phyloP scores from a whole-genome alignment of 129 eudicot genomes.

The Chrysanthemum seticuspe region DNA sequence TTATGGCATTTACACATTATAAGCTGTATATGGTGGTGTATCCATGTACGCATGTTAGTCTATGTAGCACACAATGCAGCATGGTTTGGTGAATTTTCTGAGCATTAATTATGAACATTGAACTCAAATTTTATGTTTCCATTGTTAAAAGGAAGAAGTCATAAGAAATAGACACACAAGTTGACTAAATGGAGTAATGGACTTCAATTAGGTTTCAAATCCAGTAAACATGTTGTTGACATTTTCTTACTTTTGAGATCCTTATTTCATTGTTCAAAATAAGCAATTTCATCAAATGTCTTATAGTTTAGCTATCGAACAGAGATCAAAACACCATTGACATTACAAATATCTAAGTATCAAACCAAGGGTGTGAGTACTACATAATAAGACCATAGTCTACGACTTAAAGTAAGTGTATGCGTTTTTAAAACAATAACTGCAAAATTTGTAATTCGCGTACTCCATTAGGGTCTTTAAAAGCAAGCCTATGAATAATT shows the following conservation, averaged over 20 bases:
- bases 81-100: not conserved
- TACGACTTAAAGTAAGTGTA: no score
- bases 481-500: slow-evolving; percentile 1
- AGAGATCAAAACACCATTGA: no score
- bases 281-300: not conserved
- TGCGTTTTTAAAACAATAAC: no score
- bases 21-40: not conserved
- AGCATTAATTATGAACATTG: not conserved
- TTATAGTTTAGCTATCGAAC: no score
- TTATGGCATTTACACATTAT: slow-evolving; percentile 1
- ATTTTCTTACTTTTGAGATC: not conserved
- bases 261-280: not conserved
- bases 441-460: no score
- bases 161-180: not conserved
- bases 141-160: not conserved
- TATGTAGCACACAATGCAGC: slow-evolving; percentile 1
- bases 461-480: not conserved
- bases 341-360: no score
- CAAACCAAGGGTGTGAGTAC: no score
- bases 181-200: slow-evolving; percentile 1
- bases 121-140: not conserved
- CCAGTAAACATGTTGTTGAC: not conserved
- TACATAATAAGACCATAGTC: no score
- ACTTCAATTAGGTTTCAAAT: not conserved
- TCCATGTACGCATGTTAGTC: not conserved